Evolutionary conservation across 768 basidiomycete species (phyloP), one percentile per base, ranked within the genome.

Genomic region (Udeniomyces megalosporus): DNA sequence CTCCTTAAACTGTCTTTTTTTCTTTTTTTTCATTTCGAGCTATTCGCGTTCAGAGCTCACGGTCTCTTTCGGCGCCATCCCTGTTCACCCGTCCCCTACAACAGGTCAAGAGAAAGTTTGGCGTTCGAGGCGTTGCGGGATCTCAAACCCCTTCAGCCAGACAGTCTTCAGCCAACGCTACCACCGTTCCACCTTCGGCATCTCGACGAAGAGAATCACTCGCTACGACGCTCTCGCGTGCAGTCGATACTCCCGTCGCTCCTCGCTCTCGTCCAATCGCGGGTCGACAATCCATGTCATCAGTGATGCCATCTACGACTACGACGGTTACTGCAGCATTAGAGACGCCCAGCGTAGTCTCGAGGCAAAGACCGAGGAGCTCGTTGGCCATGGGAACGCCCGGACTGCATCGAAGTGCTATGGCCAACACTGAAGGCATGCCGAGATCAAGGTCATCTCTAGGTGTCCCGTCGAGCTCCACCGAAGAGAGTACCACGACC

Each of bases 101-200:
- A 8, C 22, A 73, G 72, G 67, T 73, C 53, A 73, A 73, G 56
- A 67, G 72, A 6, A 70, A 69, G 48, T 71, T 71, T 51, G 67
- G 67, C 3, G 71, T 72, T 42, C 54, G 59, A 48, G 71, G 71
- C 31, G 66, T 70, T 17, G 70, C 69, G 35, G 71, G 70, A n/a
- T n/a, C 42, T 44, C 35, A 62, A 53, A 42, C 62, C 58, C 15
- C 47, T 35, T 42, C 65, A 53, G 50, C 38, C 26, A 59, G 55
- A 59, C 35, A 34, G 10, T 20, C 46, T 31, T 29, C 45, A 22
- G 38, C 47, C 46, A 34, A 31, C 1, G 6, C 45, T 12, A 38
- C 29, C 53, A 24, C 2, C 8, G 4, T 3, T 12, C 35, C 54
- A 15, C 35, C 38, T 14, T 24, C 54, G 35, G 20, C 54, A 34